Conservation (phyloP, 129 eudicot genomes). For the Helianthus tuberosus region DNA sequence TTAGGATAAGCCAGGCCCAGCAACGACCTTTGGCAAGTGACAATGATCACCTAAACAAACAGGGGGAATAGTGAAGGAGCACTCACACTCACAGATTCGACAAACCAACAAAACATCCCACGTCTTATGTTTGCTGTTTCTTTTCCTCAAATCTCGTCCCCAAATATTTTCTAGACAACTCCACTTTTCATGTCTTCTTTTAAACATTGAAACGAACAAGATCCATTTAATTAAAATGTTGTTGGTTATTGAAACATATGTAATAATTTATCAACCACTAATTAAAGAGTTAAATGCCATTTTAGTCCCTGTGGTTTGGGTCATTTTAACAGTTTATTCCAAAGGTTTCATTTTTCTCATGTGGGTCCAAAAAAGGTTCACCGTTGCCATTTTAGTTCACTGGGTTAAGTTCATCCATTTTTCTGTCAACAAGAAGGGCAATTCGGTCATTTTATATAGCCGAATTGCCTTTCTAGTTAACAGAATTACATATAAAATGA, state of each 20-base stretch:
- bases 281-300: no score
- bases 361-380: no score
- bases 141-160: conserved; percentile 20
- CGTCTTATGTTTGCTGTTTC: conserved; percentile 39
- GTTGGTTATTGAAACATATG: not conserved
- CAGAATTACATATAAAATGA: no score
- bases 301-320: no score
- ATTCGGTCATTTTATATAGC: no score
- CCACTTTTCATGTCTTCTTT: conserved; percentile 30
- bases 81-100: conserved; percentile 32
- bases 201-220: conserved; percentile 13
- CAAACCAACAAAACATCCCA: conserved; percentile 42
- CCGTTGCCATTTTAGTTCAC: no score
- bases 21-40: not conserved
- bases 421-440: no score
- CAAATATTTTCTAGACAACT: conserved; percentile 26
- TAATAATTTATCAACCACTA: not conserved
- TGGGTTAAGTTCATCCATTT: no score
- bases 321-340: no score
- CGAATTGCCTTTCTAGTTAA: no score
- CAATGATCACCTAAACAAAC: conserved; percentile 7
- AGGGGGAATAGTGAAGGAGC: conserved; percentile 21
- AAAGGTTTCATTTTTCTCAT: no score
- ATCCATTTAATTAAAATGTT: not conserved
- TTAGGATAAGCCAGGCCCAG: not conserved